Evolutionary conservation across 2,329 filamentous ascomycete species (phyloP), one percentile per base, ranked within the genome.

Genomic region (Mollisiaceae sp.): DNA sequence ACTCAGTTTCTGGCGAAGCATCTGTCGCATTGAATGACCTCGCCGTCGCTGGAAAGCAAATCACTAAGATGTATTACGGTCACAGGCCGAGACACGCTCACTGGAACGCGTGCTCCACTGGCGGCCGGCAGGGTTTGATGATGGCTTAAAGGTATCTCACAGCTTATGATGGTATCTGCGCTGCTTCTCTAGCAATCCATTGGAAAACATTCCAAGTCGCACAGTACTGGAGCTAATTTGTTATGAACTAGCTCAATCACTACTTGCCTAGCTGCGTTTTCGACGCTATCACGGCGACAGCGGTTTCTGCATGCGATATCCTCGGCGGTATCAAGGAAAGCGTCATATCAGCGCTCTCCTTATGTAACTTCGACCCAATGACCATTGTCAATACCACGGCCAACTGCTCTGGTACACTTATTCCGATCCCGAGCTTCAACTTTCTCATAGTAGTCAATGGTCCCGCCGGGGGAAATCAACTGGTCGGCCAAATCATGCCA

Each of bases 121-220:
- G 78, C 22, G 78, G 78, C 12, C 57, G 77, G 18, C 77, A 78
- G 61, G 77, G 76, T 5, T 59, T 78, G 18, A 76, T 75, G 70
- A 54, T 71, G 8, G 77, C 77, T 4, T 78, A 80, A 62, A 66
- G 72, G 12, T 79, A 75, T 61, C 78, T 78, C 5, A 61, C 70
- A 0, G 69, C 73, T 8, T 80, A 76, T 56, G 74, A 81, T 66
- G 78, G 79, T 22, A 79, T 81, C 41, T 56, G 78, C 8, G 77
- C 78, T 12, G 66, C 66, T 1, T 75, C 78, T 4, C 78, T 79
- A 8, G 78, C 78, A 1, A 74, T 80, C 60, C 76, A 79, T 59
- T 65, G 54, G 65, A 39, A 32, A 14, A 36, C 27, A 9, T 60
- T 61, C 14, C 14, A 60, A 6, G 22, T 61, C 12, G 59, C 57